These are phyloP conservation scores for Beauveria scarabaeidicola DNA, from an alignment of 2,329 filamentous ascomycete genomes.

Conservation along the genomic window DNA sequence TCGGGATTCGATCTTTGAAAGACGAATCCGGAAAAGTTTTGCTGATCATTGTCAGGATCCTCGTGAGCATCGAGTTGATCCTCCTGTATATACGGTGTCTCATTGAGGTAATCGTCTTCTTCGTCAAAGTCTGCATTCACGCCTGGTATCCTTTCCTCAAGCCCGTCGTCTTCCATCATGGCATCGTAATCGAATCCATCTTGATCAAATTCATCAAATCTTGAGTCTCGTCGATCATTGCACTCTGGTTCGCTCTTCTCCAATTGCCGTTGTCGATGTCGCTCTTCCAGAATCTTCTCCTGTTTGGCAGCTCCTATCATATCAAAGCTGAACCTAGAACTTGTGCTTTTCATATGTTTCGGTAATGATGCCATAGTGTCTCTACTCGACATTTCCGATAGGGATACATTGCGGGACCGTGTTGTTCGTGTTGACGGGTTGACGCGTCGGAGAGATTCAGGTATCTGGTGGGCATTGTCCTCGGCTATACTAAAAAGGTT, in stretches of 20 bases:
- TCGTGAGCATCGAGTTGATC: conserved; percentile 20
- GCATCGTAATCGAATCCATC: conserved; percentile 53
- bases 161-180: conserved; percentile 56
- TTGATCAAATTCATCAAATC: conserved; percentile 55
- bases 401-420: conserved; percentile 45
- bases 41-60: conserved; percentile 48
- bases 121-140: conserved; percentile 41
- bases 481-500: conserved; percentile 1
- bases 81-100: conserved; percentile 19
- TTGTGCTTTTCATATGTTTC: conserved; percentile 65
- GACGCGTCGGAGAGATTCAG: not conserved
- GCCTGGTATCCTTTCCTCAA: conserved; percentile 59
- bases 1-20: conserved; percentile 32
- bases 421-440: conserved; percentile 22
- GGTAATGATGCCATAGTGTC: conserved; percentile 43
- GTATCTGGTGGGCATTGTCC: not conserved
- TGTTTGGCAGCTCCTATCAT: conserved; percentile 62
- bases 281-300: conserved; percentile 63
- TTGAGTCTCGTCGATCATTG: conserved; percentile 38
- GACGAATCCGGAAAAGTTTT: conserved; percentile 49
- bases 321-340: conserved; percentile 75
- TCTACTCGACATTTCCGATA: conserved; percentile 38
- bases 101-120: conserved; percentile 28
- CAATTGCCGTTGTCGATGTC: conserved; percentile 58
- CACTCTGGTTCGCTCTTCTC: conserved; percentile 43